Conservation (phyloP, 768 basidiomycete species). For the Gloeopeniophorella convolvens region DNA sequence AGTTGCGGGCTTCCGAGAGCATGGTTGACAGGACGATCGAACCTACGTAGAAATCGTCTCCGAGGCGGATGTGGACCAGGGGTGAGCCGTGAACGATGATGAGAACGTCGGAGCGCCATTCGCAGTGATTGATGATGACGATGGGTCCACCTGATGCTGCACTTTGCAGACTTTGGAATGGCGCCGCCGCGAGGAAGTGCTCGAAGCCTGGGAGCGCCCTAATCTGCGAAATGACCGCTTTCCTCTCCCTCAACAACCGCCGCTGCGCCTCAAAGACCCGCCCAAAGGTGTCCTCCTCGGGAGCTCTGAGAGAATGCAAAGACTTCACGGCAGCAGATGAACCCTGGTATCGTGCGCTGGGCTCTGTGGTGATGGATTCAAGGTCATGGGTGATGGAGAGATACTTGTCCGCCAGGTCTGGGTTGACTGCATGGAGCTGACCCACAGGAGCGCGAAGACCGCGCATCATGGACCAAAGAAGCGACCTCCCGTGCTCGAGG, state of each 20-base stretch:
- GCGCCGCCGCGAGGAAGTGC: not conserved
- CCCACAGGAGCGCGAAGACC: not conserved
- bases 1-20: not conserved
- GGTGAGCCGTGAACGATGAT: not conserved
- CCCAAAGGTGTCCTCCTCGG: too few relatives aligned
- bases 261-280: too few relatives aligned
- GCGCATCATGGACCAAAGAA: slow-evolving; percentile 4
- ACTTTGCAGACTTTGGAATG: not conserved
- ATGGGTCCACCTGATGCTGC: too few relatives aligned
- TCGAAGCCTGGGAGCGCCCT: not conserved
- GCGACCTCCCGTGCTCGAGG: slow-evolving; percentile 5
- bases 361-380: too few relatives aligned
- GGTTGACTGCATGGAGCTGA: too few relatives aligned
- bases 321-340: too few relatives aligned
- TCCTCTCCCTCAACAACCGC: not conserved
- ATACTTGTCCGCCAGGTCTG: too few relatives aligned
- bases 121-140: not conserved
- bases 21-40: not conserved
- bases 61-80: not conserved
- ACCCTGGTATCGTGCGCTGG: too few relatives aligned
- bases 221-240: not conserved
- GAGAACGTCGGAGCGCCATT: not conserved
- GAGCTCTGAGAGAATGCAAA: not conserved
- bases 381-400: too few relatives aligned
- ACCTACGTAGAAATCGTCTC: not conserved